phyloP scores from a whole-genome alignment of 83 land plant species.

The Picea engelmannii region DNA sequence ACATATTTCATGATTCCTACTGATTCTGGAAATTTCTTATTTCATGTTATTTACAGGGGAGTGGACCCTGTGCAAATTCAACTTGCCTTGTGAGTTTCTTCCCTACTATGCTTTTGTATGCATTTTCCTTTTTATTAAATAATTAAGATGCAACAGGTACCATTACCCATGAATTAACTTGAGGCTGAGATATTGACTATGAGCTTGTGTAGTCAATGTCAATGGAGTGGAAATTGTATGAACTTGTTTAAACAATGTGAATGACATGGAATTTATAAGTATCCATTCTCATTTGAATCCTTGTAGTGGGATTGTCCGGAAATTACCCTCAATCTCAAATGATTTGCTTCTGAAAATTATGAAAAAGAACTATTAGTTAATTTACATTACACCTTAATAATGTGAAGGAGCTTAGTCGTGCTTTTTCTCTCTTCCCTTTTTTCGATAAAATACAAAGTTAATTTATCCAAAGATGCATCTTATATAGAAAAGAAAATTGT shows the following conservation, averaged over 20 bases:
- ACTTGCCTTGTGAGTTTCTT: constrained; percentile 45
- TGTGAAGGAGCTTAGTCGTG: neutral
- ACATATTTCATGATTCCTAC: neutral
- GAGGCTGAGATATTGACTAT: neutral
- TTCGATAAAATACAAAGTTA: neutral
- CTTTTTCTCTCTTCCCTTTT: neutral
- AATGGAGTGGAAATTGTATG: neutral
- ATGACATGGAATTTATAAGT: neutral
- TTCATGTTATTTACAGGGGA: constrained; percentile 32
- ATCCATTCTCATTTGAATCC: neutral
- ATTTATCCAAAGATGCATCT: too few relatives aligned
- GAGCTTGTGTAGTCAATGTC: neutral
- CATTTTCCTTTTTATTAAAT: neutral
- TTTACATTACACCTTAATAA: neutral
- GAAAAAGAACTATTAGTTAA: neutral
- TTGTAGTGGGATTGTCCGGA: neutral
- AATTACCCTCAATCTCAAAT: neutral
- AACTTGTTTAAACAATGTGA: neutral
- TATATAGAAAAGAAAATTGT: too few relatives aligned
- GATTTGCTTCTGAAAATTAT: neutral
- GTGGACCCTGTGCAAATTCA: constrained; percentile 55
- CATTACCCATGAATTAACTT: too few relatives aligned
- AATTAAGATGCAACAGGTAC: neutral
- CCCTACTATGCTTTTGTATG: neutral
- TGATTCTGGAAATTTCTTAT: neutral